Conservation (phyloP, 441 rosid genomes). For the Adansonia rubrostipa region DNA sequence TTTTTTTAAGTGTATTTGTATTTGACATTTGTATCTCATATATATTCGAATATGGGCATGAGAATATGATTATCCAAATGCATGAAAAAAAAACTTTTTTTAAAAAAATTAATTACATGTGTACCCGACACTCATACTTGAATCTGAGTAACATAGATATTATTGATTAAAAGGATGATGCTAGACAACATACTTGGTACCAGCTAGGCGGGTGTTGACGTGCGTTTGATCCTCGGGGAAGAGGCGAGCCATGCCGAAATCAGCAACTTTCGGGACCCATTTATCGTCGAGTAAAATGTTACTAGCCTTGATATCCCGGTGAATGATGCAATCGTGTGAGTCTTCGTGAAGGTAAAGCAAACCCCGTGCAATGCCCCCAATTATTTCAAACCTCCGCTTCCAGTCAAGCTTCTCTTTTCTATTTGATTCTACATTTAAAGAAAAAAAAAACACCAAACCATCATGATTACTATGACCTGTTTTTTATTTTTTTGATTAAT, state of each 20-base stretch:
- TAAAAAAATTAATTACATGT: too few species aligned
- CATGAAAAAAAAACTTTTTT: too few species aligned
- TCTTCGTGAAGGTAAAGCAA: slow-evolving; percentile 91
- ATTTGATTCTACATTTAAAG: slow-evolving; percentile 49
- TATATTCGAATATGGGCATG: too few species aligned
- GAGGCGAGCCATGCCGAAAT: slow-evolving; percentile 98
- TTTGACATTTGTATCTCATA: too few species aligned
- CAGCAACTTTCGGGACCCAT: slow-evolving; percentile 94
- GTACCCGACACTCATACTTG: too few species aligned
- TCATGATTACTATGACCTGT: slow-evolving; percentile 6
- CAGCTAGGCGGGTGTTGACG: slow-evolving; percentile 88
- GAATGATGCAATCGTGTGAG: slow-evolving; percentile 78
- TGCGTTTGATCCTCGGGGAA: slow-evolving; percentile 88
- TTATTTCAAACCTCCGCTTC: slow-evolving; percentile 75
- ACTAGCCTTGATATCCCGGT: slow-evolving; percentile 91
- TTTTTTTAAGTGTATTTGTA: too few species aligned
- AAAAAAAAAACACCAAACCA: slow-evolving; percentile 12
- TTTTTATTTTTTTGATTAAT: too few species aligned
- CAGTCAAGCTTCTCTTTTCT: slow-evolving; percentile 64
- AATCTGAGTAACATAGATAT: not conserved
- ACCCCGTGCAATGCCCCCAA: slow-evolving; percentile 77
- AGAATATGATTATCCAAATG: too few species aligned
- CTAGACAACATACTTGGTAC: slow-evolving; percentile 74
- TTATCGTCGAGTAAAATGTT: slow-evolving; percentile 87
- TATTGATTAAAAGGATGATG: not conserved